phyloP scores from a whole-genome alignment of 2,329 filamentous ascomycete species.

The Calonectria hongkongensis region DNA sequence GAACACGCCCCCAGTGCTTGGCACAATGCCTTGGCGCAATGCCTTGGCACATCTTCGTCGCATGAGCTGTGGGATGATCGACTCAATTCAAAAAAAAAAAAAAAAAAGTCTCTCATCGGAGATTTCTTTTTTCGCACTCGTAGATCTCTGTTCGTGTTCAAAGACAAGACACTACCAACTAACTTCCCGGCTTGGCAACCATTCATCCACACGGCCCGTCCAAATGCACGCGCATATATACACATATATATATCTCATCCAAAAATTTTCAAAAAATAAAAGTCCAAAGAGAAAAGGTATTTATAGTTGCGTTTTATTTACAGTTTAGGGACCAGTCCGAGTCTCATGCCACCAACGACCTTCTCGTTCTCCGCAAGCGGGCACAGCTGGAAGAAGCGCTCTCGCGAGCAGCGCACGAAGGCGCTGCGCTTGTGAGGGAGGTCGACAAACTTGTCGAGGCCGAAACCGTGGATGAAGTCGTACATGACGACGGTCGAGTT shows the following conservation, averaged over 20 bases:
- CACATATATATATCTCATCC: slow-evolving; percentile 1
- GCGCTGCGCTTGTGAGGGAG: slow-evolving; percentile 83
- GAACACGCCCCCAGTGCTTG: neutral
- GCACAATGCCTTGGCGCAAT: slow-evolving; percentile 6
- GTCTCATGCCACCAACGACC: slow-evolving; percentile 71
- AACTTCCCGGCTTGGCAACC: neutral
- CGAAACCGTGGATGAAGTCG: slow-evolving; percentile 84
- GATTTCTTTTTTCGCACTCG: slow-evolving; percentile 8
- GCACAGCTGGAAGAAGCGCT: slow-evolving; percentile 82
- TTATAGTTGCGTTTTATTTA: slow-evolving; percentile 51
- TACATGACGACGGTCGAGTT: slow-evolving; percentile 83
- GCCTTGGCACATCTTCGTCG: neutral
- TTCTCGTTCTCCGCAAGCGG: slow-evolving; percentile 75
- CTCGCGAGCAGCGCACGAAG: slow-evolving; percentile 78
- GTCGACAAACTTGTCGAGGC: slow-evolving; percentile 83
- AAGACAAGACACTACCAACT: slow-evolving; percentile 2
- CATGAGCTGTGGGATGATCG: neutral
- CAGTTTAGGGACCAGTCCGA: slow-evolving; percentile 73
- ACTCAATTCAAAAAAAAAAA: slow-evolving; percentile 1
- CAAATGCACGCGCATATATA: neutral
- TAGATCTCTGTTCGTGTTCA: neutral
- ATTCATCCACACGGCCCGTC: neutral
- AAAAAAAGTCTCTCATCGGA: slow-evolving; percentile 1
- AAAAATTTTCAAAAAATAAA: slow-evolving; percentile 28
- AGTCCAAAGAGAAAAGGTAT: slow-evolving; percentile 31